Percentiles rank a stretch among this genome's conserved stretches.
Conservation (phyloP, 768 basidiomycete genomes). For the Phaeotremella fagi region DNA sequence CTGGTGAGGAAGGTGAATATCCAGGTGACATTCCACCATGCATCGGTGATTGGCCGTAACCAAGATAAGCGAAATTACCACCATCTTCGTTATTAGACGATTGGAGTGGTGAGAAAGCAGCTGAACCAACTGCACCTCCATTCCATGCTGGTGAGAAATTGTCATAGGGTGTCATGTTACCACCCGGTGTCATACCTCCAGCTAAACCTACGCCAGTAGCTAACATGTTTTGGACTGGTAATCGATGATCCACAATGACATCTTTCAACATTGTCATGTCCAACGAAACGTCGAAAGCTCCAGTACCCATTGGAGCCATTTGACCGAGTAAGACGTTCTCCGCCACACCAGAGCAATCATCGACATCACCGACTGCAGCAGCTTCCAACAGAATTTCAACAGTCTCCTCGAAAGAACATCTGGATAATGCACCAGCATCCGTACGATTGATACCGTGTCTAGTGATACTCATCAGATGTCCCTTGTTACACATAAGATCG, state of each 20-base stretch:
- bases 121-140: constrained; percentile 70
- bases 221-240: constrained; percentile 51
- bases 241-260: constrained; percentile 90
- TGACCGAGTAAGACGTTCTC: constrained; percentile 99
- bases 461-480: constrained; percentile 93
- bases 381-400: constrained; percentile 99
- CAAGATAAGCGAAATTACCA: constrained; percentile 63
- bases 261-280: constrained; percentile 99
- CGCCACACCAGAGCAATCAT: constrained; percentile 97
- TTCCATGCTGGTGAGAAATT: constrained; percentile 77
- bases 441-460: constrained; percentile 98
- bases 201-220: constrained; percentile 35
- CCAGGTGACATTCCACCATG: constrained; percentile 55
- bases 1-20: constrained; percentile 44
- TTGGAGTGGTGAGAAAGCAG: constrained; percentile 92
- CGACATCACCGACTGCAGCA: constrained; percentile 94
- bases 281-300: constrained; percentile 88
- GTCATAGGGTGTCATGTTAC: constrained; percentile 86
- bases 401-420: constrained; percentile 99
- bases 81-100: constrained; percentile 79
- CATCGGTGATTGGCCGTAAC: constrained; percentile 79
- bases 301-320: constrained; percentile 99
- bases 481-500: constrained; percentile 97
- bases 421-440: constrained; percentile 97
- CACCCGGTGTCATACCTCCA: constrained; percentile 49